Evolutionary conservation across 805 yeast genomes (phyloP).

Genomic region (Sungouiozyma ichnusensis): DNA sequence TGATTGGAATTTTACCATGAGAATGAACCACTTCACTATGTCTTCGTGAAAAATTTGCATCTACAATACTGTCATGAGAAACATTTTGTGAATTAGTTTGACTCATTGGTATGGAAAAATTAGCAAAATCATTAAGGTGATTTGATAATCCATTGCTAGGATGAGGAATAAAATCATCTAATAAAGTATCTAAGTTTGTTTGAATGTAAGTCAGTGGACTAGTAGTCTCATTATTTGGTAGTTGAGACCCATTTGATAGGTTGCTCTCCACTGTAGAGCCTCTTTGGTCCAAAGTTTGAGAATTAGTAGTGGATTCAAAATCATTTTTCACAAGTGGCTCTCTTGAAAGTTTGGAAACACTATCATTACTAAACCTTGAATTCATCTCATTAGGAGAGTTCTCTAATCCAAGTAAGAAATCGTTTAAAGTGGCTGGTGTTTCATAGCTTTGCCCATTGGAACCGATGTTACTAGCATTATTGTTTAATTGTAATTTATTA

Average conservation of each 20-base stretch:
- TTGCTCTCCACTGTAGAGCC: not conserved
- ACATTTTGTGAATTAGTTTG: constrained; percentile 1
- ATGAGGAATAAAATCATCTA: constrained; percentile 2
- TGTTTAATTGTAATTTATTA: not conserved
- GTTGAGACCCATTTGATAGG: constrained; percentile 2
- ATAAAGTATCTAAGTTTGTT: constrained; percentile 4
- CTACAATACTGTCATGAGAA: not conserved
- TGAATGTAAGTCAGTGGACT: not conserved
- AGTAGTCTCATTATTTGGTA: not conserved
- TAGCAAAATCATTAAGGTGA: not conserved
- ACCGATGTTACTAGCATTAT: too few relatives aligned
- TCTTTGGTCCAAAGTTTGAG: not conserved
- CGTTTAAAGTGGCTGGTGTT: constrained; percentile 4
- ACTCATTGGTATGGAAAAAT: not conserved
- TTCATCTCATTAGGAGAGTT: not conserved
- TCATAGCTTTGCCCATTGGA: not conserved
- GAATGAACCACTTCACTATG: constrained; percentile 14
- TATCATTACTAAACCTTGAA: not conserved
- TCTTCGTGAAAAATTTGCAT: constrained; percentile 9
- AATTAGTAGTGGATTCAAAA: not conserved
- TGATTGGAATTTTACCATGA: constrained; percentile 1
- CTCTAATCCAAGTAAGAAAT: constrained; percentile 1
- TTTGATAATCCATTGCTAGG: constrained; percentile 1
- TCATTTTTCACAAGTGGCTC: not conserved
- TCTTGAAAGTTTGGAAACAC: not conserved